Conservation (phyloP, 208 protist species). For the Wallacemonas sp. region DNA sequence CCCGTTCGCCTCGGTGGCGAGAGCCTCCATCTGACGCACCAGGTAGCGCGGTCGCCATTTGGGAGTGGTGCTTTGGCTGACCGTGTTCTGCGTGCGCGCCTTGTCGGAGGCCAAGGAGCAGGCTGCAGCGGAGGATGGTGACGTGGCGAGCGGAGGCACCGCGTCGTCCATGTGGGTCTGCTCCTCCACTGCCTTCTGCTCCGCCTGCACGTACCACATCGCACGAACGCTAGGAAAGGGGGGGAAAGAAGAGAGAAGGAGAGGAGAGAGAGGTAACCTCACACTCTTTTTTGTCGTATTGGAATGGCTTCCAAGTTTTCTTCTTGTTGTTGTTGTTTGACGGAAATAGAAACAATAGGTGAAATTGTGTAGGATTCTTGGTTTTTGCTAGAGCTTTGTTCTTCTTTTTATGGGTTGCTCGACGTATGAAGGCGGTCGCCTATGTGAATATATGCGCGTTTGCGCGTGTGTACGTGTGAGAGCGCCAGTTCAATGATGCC, state of each 20-base stretch:
- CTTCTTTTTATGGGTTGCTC: no score
- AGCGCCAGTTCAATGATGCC: neutral
- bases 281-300: no score
- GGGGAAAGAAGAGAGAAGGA: neutral
- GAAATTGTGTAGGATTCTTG: no score
- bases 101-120: neutral
- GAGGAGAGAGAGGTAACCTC: neutral
- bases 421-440: no score
- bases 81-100: neutral
- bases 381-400: no score
- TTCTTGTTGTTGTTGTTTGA: no score
- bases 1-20: neutral
- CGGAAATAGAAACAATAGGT: no score
- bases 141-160: neutral
- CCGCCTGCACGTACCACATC: slow-evolving; percentile 10
- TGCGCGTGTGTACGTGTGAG: neutral
- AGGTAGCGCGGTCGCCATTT: slow-evolving; percentile 16
- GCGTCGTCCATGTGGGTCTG: slow-evolving; percentile 1
- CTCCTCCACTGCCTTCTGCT: neutral
- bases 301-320: no score
- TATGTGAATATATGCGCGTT: neutral
- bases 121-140: slow-evolving; percentile 1
- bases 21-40: neutral
- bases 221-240: neutral
- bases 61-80: neutral